These are phyloP conservation scores for Paramecium sonneborni DNA, from an alignment of 73 alveolate species.

Conservation along the genomic window DNA sequence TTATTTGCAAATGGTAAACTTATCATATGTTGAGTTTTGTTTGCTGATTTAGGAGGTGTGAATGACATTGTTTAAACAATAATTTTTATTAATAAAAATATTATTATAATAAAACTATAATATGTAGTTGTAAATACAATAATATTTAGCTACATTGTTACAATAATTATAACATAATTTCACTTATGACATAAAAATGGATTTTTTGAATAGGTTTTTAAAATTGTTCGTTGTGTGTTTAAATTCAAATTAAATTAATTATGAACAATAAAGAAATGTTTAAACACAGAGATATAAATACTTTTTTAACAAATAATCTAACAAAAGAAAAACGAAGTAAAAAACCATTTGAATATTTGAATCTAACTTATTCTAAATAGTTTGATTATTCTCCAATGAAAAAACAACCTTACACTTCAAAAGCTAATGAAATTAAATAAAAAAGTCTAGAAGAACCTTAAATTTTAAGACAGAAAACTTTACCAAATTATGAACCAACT, in stretches of 20 bases:
- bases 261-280: background rate
- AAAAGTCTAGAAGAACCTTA: background rate
- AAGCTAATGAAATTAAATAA: background rate
- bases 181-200: background rate
- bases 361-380: background rate
- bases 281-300: background rate
- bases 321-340: background rate
- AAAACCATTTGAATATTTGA: background rate
- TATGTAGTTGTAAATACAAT: too few relatives aligned
- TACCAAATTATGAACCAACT: constrained; percentile 70
- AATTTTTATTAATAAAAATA: background rate
- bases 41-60: background rate
- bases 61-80: background rate
- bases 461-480: background rate
- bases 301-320: background rate
- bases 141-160: too few relatives aligned
- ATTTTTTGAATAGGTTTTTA: background rate
- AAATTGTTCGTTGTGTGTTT: background rate
- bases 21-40: background rate
- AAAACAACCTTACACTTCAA: background rate
- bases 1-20: background rate
- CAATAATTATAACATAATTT: background rate
- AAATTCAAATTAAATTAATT: background rate
- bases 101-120: background rate
- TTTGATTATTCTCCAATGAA: background rate